Conservation (phyloP, 2,329 filamentous ascomycete genomes). For the Penicillium occitanis region DNA sequence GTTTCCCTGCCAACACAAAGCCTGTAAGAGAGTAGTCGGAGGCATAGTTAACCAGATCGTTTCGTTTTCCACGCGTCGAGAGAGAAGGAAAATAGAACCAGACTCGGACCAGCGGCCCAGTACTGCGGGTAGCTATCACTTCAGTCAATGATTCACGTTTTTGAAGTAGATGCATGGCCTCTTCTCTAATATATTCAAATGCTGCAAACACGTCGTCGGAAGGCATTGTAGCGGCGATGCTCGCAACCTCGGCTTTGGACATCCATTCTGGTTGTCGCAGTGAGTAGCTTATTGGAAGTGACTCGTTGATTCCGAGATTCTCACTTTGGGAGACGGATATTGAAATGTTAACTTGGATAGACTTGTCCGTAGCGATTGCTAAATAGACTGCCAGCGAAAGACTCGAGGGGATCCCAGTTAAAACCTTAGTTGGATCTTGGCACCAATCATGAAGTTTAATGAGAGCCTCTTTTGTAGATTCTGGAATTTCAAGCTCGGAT, state of each 20-base stretch:
- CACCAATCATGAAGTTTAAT: not conserved
- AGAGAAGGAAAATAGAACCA: conserved; percentile 67
- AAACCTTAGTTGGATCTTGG: not conserved
- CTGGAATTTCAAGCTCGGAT: conserved; percentile 44
- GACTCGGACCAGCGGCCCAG: conserved; percentile 48
- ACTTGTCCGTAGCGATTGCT: not conserved
- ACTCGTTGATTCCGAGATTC: not conserved
- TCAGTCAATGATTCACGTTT: conserved; percentile 17
- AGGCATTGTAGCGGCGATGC: conserved; percentile 44
- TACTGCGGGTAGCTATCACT: not conserved
- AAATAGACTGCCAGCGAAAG: not conserved
- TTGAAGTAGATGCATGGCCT: conserved; percentile 34
- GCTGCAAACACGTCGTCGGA: conserved; percentile 47
- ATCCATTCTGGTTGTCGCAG: conserved; percentile 55
- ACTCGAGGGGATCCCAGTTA: not conserved
- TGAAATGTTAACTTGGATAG: not conserved
- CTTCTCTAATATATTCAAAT: conserved; percentile 48
- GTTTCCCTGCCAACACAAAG: conserved; percentile 62
- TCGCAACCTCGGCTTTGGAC: conserved; percentile 49
- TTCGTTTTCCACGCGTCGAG: conserved; percentile 58
- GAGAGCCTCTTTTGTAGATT: conserved; percentile 30
- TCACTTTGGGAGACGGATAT: not conserved
- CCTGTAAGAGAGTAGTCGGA: conserved; percentile 56
- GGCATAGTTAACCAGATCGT: conserved; percentile 57
- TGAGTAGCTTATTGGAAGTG: not conserved